A percentile compares a stretch with the other conserved stretches of the same genome.
Evolutionary conservation across 257 asterid species (phyloP).

Genomic region (Paulownia fortunei): DNA sequence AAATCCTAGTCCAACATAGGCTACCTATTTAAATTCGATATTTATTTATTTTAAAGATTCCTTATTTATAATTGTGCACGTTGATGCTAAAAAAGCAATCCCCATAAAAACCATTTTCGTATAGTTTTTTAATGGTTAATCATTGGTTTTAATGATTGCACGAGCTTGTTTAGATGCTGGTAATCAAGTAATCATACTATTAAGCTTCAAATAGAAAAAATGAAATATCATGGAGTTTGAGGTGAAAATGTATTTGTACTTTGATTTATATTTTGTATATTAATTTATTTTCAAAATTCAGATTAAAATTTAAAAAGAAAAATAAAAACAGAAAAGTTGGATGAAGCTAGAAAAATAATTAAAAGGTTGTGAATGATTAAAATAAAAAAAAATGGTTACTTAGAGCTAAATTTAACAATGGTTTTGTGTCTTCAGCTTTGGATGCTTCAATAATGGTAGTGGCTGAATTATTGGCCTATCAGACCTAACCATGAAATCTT

Average conservation of each 20-base stretch:
- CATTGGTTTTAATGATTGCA: conserved; percentile 46
- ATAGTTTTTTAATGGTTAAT: conserved; percentile 30
- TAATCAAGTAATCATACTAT: conserved; percentile 41
- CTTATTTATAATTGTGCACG: conserved; percentile 34
- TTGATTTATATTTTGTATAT: background rate
- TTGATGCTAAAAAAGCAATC: conserved; percentile 28
- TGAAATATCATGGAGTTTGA: background rate
- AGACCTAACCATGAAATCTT: conserved; percentile 9
- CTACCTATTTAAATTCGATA: conserved; percentile 9
- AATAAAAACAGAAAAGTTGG: no score
- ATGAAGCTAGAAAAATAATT: no score
- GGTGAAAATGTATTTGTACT: background rate
- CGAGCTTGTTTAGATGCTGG: conserved; percentile 39
- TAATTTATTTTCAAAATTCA: no score
- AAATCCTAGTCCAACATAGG: conserved; percentile 27
- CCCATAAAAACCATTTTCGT: conserved; percentile 33
- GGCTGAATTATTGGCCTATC: conserved; percentile 23
- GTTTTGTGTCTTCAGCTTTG: background rate
- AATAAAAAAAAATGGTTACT: no score
- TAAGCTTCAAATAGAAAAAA: background rate
- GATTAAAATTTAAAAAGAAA: no score
- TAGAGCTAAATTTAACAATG: background rate
- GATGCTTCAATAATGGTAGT: conserved; percentile 31
- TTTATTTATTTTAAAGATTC: conserved; percentile 23
- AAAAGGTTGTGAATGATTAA: no score